Percentiles rank a stretch among this genome's conserved stretches.
These are phyloP conservation scores for Fusarium falciforme DNA, from an alignment of 2,329 filamentous ascomycete genomes.

Conservation along the genomic window DNA sequence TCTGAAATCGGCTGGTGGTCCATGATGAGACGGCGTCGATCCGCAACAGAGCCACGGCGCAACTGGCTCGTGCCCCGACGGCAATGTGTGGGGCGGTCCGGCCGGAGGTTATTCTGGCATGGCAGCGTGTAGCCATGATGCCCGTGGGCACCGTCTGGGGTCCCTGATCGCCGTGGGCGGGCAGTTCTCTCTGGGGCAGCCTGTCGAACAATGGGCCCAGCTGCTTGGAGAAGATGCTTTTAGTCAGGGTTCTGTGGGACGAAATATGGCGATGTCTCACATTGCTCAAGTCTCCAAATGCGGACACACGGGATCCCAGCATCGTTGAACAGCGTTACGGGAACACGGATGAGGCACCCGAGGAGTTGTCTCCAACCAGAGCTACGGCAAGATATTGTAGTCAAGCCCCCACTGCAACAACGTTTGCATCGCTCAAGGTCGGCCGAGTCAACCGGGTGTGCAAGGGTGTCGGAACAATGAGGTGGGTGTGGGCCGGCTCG, in stretches of 20 bases:
- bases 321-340: neutral
- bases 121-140: constrained; percentile 1
- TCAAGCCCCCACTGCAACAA: neutral
- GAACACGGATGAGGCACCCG: neutral
- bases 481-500: neutral
- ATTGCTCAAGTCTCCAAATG: neutral
- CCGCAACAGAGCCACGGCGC: constrained; percentile 14
- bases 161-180: constrained; percentile 25
- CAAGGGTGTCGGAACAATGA: neutral
- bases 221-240: constrained; percentile 16
- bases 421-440: constrained; percentile 11
- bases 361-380: constrained; percentile 3
- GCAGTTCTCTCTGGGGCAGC: neutral
- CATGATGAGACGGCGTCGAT: constrained; percentile 10
- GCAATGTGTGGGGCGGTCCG: constrained; percentile 19
- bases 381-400: neutral
- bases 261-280: neutral
- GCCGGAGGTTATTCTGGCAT: constrained; percentile 22
- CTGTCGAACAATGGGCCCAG: constrained; percentile 15
- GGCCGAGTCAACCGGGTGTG: constrained; percentile 13
- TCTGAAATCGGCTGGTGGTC: constrained; percentile 17
- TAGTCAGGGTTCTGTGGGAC: neutral
- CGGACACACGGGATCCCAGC: neutral
- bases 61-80: constrained; percentile 2
- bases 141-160: neutral